Evolutionary conservation across 108 stramenopile species (phyloP).

Genomic region (Nitzschia sp.): DNA sequence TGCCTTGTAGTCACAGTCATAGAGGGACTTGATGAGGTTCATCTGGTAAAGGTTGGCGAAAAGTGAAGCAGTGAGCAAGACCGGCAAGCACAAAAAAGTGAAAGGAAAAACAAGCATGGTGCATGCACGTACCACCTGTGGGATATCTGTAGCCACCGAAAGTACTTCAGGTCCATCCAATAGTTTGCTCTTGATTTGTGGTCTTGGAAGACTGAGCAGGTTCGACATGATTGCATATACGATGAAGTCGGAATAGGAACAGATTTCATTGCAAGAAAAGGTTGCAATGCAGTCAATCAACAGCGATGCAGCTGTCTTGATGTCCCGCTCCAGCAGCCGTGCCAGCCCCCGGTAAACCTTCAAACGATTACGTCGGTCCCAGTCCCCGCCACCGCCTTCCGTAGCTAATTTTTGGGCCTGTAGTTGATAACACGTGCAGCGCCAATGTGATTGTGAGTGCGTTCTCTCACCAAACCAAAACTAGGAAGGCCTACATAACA

Average conservation of each 20-base stretch:
- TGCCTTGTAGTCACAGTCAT: constrained; percentile 94
- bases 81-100: too few relatives aligned
- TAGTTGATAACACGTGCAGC: too few relatives aligned
- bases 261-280: constrained; percentile 95
- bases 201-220: constrained; percentile 82
- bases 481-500: too few relatives aligned
- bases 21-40: constrained; percentile 80
- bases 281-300: constrained; percentile 95
- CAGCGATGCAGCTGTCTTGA: constrained; percentile 80
- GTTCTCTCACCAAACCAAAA: neutral
- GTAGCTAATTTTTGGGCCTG: constrained; percentile 73
- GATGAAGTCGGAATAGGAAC: constrained; percentile 92
- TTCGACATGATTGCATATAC: constrained; percentile 90
- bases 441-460: too few relatives aligned
- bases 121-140: constrained; percentile 52
- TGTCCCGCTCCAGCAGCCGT: constrained; percentile 75
- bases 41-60: too few relatives aligned
- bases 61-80: too few relatives aligned
- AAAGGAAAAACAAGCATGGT: too few relatives aligned
- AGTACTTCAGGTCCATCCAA: constrained; percentile 97
- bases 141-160: constrained; percentile 81
- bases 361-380: constrained; percentile 98
- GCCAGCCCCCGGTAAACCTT: constrained; percentile 92
- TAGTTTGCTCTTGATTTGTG: constrained; percentile 89
- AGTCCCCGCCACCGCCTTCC: constrained; percentile 92